Conservation (phyloP, 2,329 filamentous ascomycete genomes). For the Neonectria punicea region DNA sequence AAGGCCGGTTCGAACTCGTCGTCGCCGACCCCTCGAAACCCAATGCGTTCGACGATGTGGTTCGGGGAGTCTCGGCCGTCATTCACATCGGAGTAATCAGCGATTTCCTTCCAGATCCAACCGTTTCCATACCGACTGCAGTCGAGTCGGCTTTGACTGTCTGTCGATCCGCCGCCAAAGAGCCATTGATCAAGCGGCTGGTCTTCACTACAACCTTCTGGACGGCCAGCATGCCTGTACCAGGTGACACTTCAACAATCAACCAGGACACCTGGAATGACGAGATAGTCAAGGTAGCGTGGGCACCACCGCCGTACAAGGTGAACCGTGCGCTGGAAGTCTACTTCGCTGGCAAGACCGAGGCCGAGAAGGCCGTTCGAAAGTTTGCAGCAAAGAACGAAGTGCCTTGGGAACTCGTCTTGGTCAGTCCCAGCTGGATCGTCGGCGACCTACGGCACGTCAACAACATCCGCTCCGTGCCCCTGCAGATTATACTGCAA, state of each 20-base stretch:
- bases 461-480: constrained; percentile 2
- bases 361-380: background rate
- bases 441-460: constrained; percentile 8
- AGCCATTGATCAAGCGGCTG: background rate
- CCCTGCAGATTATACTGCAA: constrained; percentile 4
- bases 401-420: constrained; percentile 9
- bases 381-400: background rate
- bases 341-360: background rate
- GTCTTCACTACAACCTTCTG: background rate
- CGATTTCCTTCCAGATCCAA: background rate
- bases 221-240: background rate
- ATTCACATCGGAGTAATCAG: background rate
- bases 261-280: background rate
- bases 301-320: background rate
- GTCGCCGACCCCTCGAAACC: background rate
- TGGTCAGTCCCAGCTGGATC: constrained; percentile 17
- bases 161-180: background rate
- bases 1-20: background rate
- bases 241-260: background rate
- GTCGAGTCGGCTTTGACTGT: background rate
- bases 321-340: background rate
- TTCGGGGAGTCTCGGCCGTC: background rate
- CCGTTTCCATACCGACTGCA: background rate
- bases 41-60: background rate
- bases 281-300: background rate